A percentile compares a stretch with the other conserved stretches of the same genome.
These are phyloP conservation scores for Yamadazyma laniorum DNA, from an alignment of 805 yeast species.

Conservation along the genomic window DNA sequence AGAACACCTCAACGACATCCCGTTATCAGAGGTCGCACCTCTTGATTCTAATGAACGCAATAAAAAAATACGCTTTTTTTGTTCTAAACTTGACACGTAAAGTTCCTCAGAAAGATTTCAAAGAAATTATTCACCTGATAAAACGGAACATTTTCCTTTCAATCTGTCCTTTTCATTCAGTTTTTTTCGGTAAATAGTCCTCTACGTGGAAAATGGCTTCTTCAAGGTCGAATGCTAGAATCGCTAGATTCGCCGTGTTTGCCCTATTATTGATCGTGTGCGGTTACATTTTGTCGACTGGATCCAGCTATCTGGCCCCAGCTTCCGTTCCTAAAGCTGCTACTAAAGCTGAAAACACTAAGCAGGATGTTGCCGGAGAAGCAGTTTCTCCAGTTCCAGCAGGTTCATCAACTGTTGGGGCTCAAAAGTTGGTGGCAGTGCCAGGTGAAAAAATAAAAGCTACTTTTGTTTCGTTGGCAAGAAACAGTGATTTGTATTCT, in stretches of 20 bases:
- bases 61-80: not conserved
- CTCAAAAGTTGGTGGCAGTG: constrained; percentile 20
- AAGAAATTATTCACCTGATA: no score
- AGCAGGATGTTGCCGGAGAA: not conserved
- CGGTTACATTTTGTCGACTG: constrained; percentile 37
- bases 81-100: constrained; percentile 4
- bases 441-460: constrained; percentile 60
- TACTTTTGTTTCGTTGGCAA: constrained; percentile 75
- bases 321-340: not conserved
- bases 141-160: no score
- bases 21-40: no score
- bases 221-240: constrained; percentile 36
- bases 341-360: not conserved
- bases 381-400: not conserved
- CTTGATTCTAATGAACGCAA: no score
- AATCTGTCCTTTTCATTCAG: no score
- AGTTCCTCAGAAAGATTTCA: no score
- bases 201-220: constrained; percentile 3
- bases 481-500: constrained; percentile 68
- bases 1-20: no score
- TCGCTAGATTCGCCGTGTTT: constrained; percentile 36
- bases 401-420: constrained; percentile 25
- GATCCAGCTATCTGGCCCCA: constrained; percentile 26
- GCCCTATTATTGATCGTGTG: constrained; percentile 36
- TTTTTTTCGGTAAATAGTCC: no score